Evolutionary conservation across 495 filamentous ascomycete genomes (phyloP).

Genomic region (Chaetomium cochliodes): DNA sequence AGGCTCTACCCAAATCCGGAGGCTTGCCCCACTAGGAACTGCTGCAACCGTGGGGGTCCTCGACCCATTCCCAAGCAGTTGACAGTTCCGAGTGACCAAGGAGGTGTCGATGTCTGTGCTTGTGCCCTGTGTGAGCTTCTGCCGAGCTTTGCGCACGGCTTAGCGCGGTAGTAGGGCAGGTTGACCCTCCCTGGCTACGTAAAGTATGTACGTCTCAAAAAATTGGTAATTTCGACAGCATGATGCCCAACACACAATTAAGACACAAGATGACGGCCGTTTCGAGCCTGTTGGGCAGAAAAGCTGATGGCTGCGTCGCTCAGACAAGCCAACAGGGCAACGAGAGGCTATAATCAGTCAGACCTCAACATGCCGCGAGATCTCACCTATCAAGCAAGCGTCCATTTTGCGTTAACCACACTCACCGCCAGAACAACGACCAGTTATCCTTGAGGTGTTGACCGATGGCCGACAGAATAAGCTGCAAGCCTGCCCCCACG

Average conservation of each 20-base stretch:
- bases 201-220: too few relatives aligned
- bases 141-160: too few relatives aligned
- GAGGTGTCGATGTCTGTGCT: too few relatives aligned
- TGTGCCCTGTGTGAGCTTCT: too few relatives aligned
- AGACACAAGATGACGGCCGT: background rate
- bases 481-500: background rate
- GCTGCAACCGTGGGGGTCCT: too few relatives aligned
- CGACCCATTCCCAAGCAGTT: too few relatives aligned
- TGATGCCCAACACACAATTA: background rate
- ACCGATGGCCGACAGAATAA: background rate
- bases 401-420: too few relatives aligned
- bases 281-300: slow-evolving; percentile 4
- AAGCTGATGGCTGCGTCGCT: background rate
- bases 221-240: background rate
- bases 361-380: background rate
- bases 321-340: background rate
- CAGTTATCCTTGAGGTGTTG: background rate
- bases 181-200: too few relatives aligned
- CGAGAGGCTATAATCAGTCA: background rate
- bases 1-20: background rate
- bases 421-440: background rate
- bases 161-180: too few relatives aligned
- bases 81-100: too few relatives aligned
- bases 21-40: too few relatives aligned
- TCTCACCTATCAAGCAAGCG: background rate